Conservation (phyloP, 2,329 filamentous ascomycete genomes). For the Colletotrichum musae region DNA sequence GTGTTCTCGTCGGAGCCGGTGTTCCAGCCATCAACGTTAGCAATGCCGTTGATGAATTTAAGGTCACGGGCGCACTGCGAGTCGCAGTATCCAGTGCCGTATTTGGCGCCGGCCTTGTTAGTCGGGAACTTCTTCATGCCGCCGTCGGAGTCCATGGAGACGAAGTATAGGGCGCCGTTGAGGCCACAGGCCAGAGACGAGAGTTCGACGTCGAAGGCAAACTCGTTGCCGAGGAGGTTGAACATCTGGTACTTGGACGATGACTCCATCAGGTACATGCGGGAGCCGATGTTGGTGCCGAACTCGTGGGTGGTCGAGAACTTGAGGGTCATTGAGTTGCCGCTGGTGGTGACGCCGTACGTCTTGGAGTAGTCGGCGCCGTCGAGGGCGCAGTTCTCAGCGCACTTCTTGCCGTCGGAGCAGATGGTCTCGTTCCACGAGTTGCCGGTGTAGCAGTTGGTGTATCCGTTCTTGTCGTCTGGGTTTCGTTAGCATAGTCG, state of each 20-base stretch:
- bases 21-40: slow-evolving; percentile 64
- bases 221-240: slow-evolving; percentile 72
- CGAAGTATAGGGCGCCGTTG: slow-evolving; percentile 76
- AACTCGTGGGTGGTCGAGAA: slow-evolving; percentile 65
- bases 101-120: slow-evolving; percentile 66
- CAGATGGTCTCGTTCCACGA: slow-evolving; percentile 52
- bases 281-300: slow-evolving; percentile 60
- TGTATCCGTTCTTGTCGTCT: slow-evolving; percentile 49
- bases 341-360: slow-evolving; percentile 64
- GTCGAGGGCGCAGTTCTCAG: slow-evolving; percentile 62
- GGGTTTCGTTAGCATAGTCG: not conserved
- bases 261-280: slow-evolving; percentile 72
- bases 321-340: slow-evolving; percentile 63
- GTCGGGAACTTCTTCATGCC: slow-evolving; percentile 61
- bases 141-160: slow-evolving; percentile 70
- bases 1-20: slow-evolving; percentile 66
- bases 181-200: slow-evolving; percentile 75
- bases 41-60: slow-evolving; percentile 68
- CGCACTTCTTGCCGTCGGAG: slow-evolving; percentile 57
- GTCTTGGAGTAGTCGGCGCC: slow-evolving; percentile 61
- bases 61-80: slow-evolving; percentile 63
- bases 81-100: slow-evolving; percentile 72
- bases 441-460: slow-evolving; percentile 67
- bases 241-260: slow-evolving; percentile 72
- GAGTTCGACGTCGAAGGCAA: slow-evolving; percentile 77